Evolutionary conservation across 306 rosid genomes (phyloP).

Genomic region (Luffa acutangula): DNA sequence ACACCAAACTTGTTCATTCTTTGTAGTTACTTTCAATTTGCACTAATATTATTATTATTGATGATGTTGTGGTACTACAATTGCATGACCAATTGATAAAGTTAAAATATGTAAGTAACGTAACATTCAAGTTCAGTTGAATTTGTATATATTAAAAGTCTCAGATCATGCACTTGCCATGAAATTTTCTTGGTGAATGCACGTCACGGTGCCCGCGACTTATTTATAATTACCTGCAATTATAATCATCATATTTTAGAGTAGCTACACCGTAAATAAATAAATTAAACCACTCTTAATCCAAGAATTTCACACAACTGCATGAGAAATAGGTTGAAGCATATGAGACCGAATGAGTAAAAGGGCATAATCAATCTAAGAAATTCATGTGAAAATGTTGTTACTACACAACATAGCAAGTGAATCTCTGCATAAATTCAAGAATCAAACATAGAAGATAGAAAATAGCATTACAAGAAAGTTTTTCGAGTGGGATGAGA

Average conservation of each 20-base stretch:
- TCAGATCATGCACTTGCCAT: conserved; percentile 39
- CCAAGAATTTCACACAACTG: no score
- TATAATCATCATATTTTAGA: background rate
- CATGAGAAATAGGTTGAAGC: background rate
- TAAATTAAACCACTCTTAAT: background rate
- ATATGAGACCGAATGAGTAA: background rate
- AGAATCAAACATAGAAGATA: background rate
- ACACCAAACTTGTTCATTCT: no score
- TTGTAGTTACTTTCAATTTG: no score
- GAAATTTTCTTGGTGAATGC: conserved; percentile 57
- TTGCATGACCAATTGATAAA: no score
- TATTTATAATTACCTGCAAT: conserved; percentile 71
- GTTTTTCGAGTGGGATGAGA: background rate
- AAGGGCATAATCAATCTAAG: background rate
- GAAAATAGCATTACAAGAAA: background rate
- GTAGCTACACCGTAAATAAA: background rate
- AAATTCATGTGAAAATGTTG: background rate
- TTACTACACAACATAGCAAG: background rate
- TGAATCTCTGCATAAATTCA: background rate
- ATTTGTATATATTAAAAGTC: no score
- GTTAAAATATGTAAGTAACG: no score
- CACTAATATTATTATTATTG: no score
- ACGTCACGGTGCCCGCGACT: conserved; percentile 79
- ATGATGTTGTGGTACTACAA: no score
- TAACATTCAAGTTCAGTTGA: no score